These are phyloP conservation scores for Blastomyces silverae DNA, from an alignment of 2,329 filamentous ascomycete species.

Conservation along the genomic window DNA sequence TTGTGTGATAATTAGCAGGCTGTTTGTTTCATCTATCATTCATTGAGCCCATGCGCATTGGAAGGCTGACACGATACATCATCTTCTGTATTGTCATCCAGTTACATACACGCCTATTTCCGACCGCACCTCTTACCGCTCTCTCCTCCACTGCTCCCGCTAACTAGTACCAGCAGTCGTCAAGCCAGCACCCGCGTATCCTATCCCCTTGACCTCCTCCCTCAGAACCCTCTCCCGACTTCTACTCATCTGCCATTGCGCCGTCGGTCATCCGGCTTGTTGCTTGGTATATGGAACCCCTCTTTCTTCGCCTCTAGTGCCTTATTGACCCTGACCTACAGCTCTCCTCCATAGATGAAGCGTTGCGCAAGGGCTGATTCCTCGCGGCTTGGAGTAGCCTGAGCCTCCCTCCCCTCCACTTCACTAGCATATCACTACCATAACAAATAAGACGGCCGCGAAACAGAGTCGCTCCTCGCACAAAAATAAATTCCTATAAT, in stretches of 20 bases:
- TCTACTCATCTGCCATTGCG: slow-evolving; percentile 1
- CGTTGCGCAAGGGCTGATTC: background rate
- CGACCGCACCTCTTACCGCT: background rate
- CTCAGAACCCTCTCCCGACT: background rate
- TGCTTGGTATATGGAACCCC: background rate
- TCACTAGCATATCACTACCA: background rate
- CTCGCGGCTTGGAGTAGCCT: slow-evolving; percentile 8
- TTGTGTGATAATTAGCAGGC: background rate
- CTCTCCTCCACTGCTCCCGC: background rate
- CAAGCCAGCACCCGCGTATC: background rate
- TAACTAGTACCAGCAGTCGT: background rate
- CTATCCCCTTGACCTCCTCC: background rate
- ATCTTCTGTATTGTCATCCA: background rate
- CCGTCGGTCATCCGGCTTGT: background rate
- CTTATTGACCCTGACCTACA: background rate
- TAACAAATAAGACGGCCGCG: background rate
- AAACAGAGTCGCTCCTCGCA: background rate
- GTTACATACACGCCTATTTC: background rate
- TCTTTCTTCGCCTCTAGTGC: background rate
- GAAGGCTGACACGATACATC: background rate
- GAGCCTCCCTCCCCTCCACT: slow-evolving; percentile 10
- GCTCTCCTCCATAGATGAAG: slow-evolving; percentile 4
- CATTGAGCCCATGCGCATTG: background rate
- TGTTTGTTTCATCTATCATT: background rate
- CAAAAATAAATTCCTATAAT: background rate